These are phyloP conservation scores for Mimosa bimucronata DNA, from an alignment of 306 rosid species.

Conservation along the genomic window DNA sequence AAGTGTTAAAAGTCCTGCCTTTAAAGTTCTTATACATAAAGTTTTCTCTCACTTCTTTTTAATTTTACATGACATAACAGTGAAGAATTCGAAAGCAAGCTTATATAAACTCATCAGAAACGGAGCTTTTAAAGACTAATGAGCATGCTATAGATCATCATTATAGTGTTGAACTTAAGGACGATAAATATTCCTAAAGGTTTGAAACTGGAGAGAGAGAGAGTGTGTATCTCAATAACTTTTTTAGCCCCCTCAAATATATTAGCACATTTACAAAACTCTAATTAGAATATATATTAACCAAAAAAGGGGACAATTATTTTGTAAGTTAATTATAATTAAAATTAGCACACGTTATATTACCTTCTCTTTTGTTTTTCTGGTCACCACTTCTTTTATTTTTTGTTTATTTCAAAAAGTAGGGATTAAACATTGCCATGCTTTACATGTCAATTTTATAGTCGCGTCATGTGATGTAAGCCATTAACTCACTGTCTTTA, in stretches of 20 bases:
- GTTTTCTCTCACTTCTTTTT: background rate
- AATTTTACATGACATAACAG: background rate
- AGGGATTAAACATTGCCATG: background rate
- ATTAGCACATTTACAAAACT: background rate
- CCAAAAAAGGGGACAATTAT: background rate
- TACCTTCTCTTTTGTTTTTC: background rate
- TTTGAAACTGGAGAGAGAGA: background rate
- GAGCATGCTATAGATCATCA: constrained; percentile 16
- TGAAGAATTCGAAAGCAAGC: background rate
- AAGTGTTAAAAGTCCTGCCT: background rate
- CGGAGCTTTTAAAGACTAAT: background rate
- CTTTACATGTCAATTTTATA: background rate
- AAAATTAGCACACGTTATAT: background rate
- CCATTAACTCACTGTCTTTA: no score
- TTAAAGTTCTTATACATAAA: background rate
- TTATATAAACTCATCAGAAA: background rate
- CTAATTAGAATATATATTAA: background rate
- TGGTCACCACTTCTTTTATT: background rate
- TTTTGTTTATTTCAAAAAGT: background rate
- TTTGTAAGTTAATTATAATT: background rate
- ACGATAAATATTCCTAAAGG: background rate
- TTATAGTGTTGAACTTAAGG: constrained; percentile 9
- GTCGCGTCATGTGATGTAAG: background rate
- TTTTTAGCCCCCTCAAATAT: background rate
- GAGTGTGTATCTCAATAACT: background rate